These are phyloP conservation scores for Leishmania lainsoni DNA, from an alignment of 208 protist genomes.

Conservation along the genomic window DNA sequence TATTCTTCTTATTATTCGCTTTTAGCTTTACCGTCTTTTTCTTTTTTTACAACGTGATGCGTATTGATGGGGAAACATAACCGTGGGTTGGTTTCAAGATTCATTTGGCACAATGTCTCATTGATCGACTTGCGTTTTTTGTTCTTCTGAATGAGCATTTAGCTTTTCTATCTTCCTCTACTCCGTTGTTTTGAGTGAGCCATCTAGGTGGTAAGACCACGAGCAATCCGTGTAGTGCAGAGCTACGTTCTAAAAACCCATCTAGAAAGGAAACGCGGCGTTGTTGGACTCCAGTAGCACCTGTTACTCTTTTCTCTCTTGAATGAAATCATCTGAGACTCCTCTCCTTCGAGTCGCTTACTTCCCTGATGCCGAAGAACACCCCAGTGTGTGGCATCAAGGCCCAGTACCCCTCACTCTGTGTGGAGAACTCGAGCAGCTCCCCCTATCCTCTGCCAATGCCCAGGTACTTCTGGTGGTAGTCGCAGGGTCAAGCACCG, in stretches of 20 bases:
- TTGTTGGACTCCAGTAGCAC: neutral
- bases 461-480: neutral
- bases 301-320: neutral
- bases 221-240: neutral
- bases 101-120: neutral
- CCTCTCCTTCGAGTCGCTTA: neutral
- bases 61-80: neutral
- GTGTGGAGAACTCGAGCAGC: neutral
- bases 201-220: neutral
- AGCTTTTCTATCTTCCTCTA: neutral
- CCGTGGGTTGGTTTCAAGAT: neutral
- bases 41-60: neutral
- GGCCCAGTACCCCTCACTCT: neutral
- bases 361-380: neutral
- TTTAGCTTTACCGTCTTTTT: no score
- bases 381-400: neutral
- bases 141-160: neutral
- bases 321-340: neutral
- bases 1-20: neutral
- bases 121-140: neutral
- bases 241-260: neutral
- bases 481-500: neutral
- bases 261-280: neutral
- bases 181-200: neutral
- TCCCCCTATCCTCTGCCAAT: neutral